Evolutionary conservation across 208 protist species (phyloP).

Genomic region (Trypanosoma avium): DNA sequence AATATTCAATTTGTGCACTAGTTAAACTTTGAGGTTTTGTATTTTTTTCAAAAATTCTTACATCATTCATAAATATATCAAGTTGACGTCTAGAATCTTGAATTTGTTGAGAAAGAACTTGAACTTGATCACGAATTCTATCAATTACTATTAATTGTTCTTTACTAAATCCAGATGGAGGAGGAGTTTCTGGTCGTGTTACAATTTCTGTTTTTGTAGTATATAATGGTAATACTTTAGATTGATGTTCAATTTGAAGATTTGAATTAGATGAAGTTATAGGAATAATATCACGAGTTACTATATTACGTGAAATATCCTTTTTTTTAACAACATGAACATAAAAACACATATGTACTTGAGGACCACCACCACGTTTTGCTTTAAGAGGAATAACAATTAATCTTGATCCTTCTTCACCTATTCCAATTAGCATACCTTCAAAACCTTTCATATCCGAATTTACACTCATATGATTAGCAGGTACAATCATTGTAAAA

Average conservation of each 20-base stretch:
- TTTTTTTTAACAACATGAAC: constrained; percentile 51
- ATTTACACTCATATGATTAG: constrained; percentile 60
- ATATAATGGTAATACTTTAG: not conserved
- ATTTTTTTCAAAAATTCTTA: constrained; percentile 40
- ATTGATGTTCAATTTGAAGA: not conserved
- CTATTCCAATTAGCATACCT: constrained; percentile 71
- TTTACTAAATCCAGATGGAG: constrained; percentile 47
- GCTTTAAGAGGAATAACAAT: constrained; percentile 51
- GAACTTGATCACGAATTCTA: constrained; percentile 62
- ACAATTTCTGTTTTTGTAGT: not conserved
- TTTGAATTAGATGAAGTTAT: constrained; percentile 4
- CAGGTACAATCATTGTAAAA: constrained; percentile 42
- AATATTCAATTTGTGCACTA: constrained; percentile 65
- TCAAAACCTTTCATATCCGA: constrained; percentile 78
- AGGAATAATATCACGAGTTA: not conserved
- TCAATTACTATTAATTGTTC: constrained; percentile 71
- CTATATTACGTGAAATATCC: constrained; percentile 12
- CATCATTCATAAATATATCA: constrained; percentile 41
- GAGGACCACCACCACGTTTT: constrained; percentile 52
- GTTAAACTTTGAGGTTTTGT: constrained; percentile 43
- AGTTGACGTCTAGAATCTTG: constrained; percentile 53
- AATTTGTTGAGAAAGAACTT: constrained; percentile 63
- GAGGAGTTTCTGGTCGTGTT: constrained; percentile 3
- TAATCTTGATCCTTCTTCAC: constrained; percentile 53
- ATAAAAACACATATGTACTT: constrained; percentile 69